Percentiles rank a stretch among this genome's conserved stretches.
phyloP scores from a whole-genome alignment of 805 yeast genomes.

The Groenewaldozyma salmanticensis region DNA sequence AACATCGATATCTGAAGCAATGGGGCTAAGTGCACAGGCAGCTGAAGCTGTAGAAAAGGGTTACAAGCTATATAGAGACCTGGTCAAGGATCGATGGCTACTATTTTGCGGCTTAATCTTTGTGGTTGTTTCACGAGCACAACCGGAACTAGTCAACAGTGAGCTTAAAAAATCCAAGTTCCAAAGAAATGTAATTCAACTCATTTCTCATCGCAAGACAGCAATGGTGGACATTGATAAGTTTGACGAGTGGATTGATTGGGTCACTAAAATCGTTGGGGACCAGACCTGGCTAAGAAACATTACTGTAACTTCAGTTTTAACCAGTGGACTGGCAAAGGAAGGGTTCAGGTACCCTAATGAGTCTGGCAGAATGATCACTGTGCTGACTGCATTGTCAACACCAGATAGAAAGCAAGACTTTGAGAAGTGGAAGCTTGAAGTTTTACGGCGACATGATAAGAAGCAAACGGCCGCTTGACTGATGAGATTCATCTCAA shows the following conservation, averaged over 20 bases:
- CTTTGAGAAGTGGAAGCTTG: slow-evolving; percentile 13
- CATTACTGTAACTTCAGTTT: slow-evolving; percentile 11
- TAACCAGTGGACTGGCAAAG: slow-evolving; percentile 12
- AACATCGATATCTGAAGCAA: slow-evolving; percentile 10
- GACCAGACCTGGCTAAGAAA: slow-evolving; percentile 27
- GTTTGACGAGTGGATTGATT: slow-evolving; percentile 25
- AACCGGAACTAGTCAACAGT: slow-evolving; percentile 18
- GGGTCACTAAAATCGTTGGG: slow-evolving; percentile 25
- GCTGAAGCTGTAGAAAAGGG: slow-evolving; percentile 21
- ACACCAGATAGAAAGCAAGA: slow-evolving; percentile 9
- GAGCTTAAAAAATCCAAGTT: slow-evolving; percentile 6
- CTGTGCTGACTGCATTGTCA: slow-evolving; percentile 12
- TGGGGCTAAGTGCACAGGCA: slow-evolving; percentile 13
- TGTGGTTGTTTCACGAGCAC: slow-evolving; percentile 22
- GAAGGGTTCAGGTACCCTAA: slow-evolving; percentile 6
- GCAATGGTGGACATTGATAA: slow-evolving; percentile 3
- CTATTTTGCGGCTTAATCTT: slow-evolving; percentile 25
- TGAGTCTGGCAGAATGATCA: slow-evolving; percentile 21
- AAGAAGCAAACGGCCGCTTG: background rate
- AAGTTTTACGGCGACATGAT: background rate
- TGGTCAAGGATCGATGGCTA: slow-evolving; percentile 29
- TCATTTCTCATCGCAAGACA: slow-evolving; percentile 5
- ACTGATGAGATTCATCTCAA: no score
- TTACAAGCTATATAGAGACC: slow-evolving; percentile 20
- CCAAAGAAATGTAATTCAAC: slow-evolving; percentile 4